Evolutionary conservation across 169 alveolate genomes (phyloP).

Genomic region (Cryptosporidium ubiquitum): DNA sequence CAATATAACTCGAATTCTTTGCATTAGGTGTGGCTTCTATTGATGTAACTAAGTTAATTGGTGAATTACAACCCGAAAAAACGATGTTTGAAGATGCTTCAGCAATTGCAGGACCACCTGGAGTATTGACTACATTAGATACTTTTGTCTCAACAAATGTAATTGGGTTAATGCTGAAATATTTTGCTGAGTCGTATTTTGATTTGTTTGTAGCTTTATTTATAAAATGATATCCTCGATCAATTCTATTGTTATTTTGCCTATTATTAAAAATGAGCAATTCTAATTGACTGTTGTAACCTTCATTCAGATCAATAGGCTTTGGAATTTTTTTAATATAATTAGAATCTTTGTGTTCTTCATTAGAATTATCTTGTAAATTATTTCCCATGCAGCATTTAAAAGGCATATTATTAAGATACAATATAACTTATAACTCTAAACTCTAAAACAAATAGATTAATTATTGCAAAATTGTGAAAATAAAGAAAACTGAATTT

Average conservation of each 20-base stretch:
- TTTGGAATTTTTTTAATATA: conserved; percentile 6
- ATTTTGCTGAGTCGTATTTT: neutral
- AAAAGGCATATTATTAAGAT: conserved; percentile 32
- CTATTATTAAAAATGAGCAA: neutral
- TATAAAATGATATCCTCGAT: neutral
- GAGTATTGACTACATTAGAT: conserved; percentile 34
- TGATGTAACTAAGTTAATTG: conserved; percentile 19
- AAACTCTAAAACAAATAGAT: conserved; percentile 35
- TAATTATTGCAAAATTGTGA: neutral
- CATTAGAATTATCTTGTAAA: neutral
- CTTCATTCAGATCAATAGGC: conserved; percentile 28
- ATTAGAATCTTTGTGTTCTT: neutral
- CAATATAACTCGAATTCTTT: neutral
- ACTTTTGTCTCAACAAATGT: conserved; percentile 52
- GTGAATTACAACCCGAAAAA: conserved; percentile 40
- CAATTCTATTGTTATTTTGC: neutral
- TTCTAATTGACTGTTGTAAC: conserved; percentile 22
- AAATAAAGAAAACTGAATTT: neutral
- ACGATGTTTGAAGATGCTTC: conserved; percentile 34
- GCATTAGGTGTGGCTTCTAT: neutral
- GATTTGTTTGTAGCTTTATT: neutral
- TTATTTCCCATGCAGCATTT: conserved; percentile 43
- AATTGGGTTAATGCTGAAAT: neutral
- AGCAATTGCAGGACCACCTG: conserved; percentile 20
- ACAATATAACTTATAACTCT: neutral